phyloP scores from a whole-genome alignment of 176 grass and related monocot genomes.

The Lolium multiflorum region DNA sequence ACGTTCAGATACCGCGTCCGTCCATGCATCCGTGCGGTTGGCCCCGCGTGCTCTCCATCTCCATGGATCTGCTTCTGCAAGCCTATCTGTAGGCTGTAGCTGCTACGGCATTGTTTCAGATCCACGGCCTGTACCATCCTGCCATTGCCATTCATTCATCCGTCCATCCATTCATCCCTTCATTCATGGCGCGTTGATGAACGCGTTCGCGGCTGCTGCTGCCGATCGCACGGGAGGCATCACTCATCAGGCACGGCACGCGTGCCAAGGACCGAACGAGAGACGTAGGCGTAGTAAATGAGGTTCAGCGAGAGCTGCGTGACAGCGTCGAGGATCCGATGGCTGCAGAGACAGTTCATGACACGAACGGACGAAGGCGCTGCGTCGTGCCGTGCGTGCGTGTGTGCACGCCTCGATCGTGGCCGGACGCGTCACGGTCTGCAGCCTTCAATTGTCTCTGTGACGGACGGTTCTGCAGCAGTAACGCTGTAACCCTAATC shows the following conservation, averaged over 20 bases:
- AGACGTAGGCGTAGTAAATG: conserved; percentile 32
- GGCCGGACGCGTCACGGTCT: not conserved
- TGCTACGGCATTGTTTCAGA: not conserved
- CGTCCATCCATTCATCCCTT: too few species aligned
- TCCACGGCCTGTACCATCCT: not conserved
- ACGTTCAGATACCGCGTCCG: too few species aligned
- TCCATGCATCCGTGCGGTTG: too few species aligned
- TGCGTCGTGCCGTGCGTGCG: not conserved
- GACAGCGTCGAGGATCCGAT: conserved; percentile 9
- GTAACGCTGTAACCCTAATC: too few species aligned
- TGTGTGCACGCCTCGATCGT: not conserved
- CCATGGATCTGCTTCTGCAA: too few species aligned
- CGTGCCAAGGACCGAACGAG: not conserved
- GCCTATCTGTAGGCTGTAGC: not conserved
- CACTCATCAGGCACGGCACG: not conserved
- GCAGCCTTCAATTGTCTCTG: not conserved
- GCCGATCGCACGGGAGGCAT: not conserved
- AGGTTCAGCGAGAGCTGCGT: conserved; percentile 33
- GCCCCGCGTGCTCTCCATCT: not conserved
- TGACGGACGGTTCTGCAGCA: not conserved
- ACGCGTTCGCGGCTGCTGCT: too few species aligned
- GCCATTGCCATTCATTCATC: not conserved
- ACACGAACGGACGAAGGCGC: not conserved
- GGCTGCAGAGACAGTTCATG: conserved; percentile 39
- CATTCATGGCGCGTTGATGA: not conserved